phyloP scores from a whole-genome alignment of 768 basidiomycete genomes.

The Pleurotus salmoneostramineus region DNA sequence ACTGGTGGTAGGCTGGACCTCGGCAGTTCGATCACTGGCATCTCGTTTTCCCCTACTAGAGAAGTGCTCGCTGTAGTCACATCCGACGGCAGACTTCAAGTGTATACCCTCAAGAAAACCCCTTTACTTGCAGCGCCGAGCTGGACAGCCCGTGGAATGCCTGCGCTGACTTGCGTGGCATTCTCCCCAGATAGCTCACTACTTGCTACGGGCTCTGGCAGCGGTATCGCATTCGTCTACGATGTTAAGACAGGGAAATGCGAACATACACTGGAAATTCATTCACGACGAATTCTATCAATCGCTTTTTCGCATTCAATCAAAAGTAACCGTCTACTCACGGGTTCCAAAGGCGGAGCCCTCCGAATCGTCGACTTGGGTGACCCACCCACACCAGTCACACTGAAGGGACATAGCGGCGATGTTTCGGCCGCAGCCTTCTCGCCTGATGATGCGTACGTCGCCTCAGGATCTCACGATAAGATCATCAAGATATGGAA shows the following conservation, averaged over 20 bases:
- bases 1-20: background rate
- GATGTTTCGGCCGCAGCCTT: background rate
- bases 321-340: background rate
- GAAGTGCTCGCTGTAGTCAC: background rate
- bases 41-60: background rate
- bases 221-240: background rate
- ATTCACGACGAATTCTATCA: background rate
- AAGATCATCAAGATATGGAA: constrained; percentile 7
- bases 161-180: background rate
- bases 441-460: background rate
- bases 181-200: constrained; percentile 15
- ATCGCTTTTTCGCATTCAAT: background rate
- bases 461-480: constrained; percentile 7
- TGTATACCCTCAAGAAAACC: background rate
- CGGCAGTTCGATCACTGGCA: background rate
- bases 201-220: constrained; percentile 3
- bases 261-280: background rate
- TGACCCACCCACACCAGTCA: background rate
- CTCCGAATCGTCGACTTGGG: background rate
- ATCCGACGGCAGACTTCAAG: background rate
- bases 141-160: background rate
- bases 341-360: background rate
- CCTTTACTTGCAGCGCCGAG: background rate
- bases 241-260: background rate
- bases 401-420: background rate